Base-by-base conservation (phyloP, 257 asterid genomes). In the Primulina huaijiensis region DNA sequence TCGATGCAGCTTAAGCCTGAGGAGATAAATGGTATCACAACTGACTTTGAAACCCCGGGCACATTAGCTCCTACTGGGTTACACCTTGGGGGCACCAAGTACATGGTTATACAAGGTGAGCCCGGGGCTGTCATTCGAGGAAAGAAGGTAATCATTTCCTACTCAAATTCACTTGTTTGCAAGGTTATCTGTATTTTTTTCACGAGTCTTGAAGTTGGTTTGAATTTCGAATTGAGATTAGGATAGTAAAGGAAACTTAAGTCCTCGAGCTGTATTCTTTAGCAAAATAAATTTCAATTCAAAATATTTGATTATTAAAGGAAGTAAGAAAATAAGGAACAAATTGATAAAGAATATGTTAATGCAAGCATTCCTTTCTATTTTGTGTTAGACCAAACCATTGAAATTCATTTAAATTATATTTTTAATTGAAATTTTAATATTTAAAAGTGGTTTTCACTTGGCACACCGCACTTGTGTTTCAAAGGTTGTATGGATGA, bases 91-190 rank as follows among this genome's bases (percentile, higher is more conserved):
- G 94, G 93, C 64, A 50, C 83, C 20, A 89, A 89, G 59, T 89
- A 87, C 79, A 87, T 89, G 94, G 96, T 89, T 57, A 82, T 89
- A 72, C 90, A 82, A 60, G 96, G 96, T 29, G 96, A 87, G 55
- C 35, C 92, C 0, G 85, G 86, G 4, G 90, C 83, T 14, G 96
- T 85, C 67, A 87, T 89, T 34, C 82, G 94, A 65, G 96, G 94
- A 74, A 89, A 87, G 84, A 87, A 87, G 95, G 96, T 85, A 78
- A 50, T 60, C 35, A 38, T 60, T n/a, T 63, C 68, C 25, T 69
- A n/a, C 60, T 59, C 2, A 38, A 37, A 58, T 65, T 40, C 61
- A n/a, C 40, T 25, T 37, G 17, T 29, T 76, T 8, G 29, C n/a
- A 59, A 55, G 58, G 21, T 8, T 31, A 37, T 46, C 10, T 65